phyloP scores from a whole-genome alignment of 192 early-diverging fungal species.

The Backusella parvicylindrica region DNA sequence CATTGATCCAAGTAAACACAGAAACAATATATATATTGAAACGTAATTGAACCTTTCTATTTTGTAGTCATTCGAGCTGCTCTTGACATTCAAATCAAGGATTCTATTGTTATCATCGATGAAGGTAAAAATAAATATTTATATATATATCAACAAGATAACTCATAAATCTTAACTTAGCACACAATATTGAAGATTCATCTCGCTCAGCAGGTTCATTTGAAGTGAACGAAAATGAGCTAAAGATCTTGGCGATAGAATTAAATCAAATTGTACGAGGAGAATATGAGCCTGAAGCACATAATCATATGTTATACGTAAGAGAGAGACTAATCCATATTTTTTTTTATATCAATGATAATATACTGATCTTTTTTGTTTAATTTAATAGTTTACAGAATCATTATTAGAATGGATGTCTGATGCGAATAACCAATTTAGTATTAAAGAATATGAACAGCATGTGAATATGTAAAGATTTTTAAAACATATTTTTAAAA shows the following conservation, averaged over 20 bases:
- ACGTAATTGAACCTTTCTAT: not conserved
- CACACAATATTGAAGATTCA: constrained; percentile 61
- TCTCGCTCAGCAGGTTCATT: constrained; percentile 49
- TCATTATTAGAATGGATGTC: constrained; percentile 22
- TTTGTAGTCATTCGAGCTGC: constrained; percentile 39
- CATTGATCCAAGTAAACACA: constrained; percentile 54
- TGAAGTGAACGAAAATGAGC: constrained; percentile 40
- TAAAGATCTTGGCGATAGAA: constrained; percentile 31
- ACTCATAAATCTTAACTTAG: constrained; percentile 7
- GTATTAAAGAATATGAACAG: constrained; percentile 19
- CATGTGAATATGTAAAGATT: constrained; percentile 19
- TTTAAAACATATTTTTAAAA: not conserved
- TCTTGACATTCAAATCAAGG: constrained; percentile 44
- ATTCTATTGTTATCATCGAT: constrained; percentile 55
- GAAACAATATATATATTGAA: not conserved
- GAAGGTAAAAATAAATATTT: constrained; percentile 34
- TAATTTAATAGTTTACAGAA: constrained; percentile 1
- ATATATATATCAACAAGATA: not conserved
- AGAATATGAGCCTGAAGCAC: constrained; percentile 3
- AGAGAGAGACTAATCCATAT: not conserved
- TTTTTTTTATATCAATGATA: not conserved
- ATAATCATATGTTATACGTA: constrained; percentile 25
- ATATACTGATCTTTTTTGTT: not conserved
- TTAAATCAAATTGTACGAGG: constrained; percentile 29
- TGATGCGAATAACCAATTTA: constrained; percentile 5